Conservation (phyloP, 306 rosid species). For the Betula pendula region DNA sequence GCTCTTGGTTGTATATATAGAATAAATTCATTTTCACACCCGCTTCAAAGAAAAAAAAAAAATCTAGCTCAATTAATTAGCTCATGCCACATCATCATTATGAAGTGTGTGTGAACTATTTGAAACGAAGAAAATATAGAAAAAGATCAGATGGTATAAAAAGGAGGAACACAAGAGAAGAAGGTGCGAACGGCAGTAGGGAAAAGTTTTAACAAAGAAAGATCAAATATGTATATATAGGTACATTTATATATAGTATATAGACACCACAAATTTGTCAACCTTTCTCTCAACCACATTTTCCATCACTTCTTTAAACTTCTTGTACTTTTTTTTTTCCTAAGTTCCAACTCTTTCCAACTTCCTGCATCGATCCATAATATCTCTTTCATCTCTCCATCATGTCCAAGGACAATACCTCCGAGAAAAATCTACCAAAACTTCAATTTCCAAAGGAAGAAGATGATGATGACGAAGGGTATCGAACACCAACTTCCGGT, state of each 20-base stretch:
- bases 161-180: slow-evolving; percentile 7
- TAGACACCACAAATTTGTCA: no score
- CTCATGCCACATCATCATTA: no score
- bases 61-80: no score
- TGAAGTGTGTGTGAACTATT: no score
- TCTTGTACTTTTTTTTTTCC: no score
- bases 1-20: no score
- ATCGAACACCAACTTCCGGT: slow-evolving; percentile 52
- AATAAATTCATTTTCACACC: no score
- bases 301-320: no score
- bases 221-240: neutral
- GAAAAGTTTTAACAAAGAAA: neutral
- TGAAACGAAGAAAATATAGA: no score
- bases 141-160: neutral
- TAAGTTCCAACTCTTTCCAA: no score
- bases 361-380: neutral
- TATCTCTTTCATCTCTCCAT: neutral
- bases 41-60: no score
- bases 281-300: neutral
- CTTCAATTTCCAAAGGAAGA: neutral
- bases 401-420: slow-evolving; percentile 14
- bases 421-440: slow-evolving; percentile 14
- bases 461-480: slow-evolving; percentile 26
- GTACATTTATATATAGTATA: neutral
- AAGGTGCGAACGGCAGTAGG: neutral